phyloP scores from a whole-genome alignment of 2,329 filamentous ascomycete species.

The Aspergillus oerlinghausenensis region DNA sequence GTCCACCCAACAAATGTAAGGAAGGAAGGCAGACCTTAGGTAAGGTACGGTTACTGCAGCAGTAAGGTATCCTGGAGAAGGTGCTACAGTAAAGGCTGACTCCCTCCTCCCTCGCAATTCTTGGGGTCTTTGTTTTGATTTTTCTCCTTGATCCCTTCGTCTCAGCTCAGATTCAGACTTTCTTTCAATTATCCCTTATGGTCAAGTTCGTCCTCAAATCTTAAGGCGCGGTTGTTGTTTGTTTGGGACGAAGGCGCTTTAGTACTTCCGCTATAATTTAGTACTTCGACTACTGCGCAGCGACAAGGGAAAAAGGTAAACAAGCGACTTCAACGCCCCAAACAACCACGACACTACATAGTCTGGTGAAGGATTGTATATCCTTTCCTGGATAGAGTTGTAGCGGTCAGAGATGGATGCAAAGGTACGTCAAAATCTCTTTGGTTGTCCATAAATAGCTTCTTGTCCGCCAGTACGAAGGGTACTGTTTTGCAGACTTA shows the following conservation, averaged over 20 bases:
- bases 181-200: slow-evolving; percentile 1
- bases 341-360: slow-evolving; percentile 5
- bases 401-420: slow-evolving; percentile 39
- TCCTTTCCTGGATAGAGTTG: slow-evolving; percentile 1
- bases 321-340: slow-evolving; percentile 9
- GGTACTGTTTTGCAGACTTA: not conserved
- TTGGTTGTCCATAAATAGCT: slow-evolving; percentile 7
- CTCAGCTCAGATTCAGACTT: slow-evolving; percentile 11
- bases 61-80: not conserved
- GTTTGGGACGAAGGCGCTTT: slow-evolving; percentile 17
- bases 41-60: not conserved
- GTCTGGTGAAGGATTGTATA: slow-evolving; percentile 10
- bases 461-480: not conserved
- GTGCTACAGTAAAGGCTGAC: not conserved
- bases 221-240: slow-evolving; percentile 21
- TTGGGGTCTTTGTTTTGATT: slow-evolving; percentile 9
- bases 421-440: slow-evolving; percentile 37
- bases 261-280: slow-evolving; percentile 15
- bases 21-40: not conserved
- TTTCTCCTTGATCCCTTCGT: slow-evolving; percentile 13
- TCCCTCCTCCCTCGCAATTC: not conserved
- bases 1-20: not conserved
- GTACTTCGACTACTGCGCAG: slow-evolving; percentile 12
- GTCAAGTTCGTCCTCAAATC: not conserved
- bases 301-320: slow-evolving; percentile 17